Percentiles rank a stretch among this genome's conserved stretches.
These are phyloP conservation scores for Phytophthora boehmeriae DNA, from an alignment of 352 stramenopile species.

Conservation along the genomic window DNA sequence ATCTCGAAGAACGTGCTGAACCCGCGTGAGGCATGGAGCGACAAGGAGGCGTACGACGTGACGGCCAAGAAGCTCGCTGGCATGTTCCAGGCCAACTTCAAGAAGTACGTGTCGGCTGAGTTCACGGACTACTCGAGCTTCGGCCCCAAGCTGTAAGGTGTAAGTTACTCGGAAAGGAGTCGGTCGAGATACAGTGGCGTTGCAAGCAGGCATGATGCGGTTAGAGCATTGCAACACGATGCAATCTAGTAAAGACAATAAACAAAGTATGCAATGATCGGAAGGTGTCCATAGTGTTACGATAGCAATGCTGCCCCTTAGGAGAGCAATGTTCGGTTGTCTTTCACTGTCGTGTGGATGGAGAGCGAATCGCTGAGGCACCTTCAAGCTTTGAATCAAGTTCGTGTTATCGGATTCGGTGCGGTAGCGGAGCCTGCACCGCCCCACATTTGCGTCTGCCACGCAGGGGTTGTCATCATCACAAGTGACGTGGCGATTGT, in stretches of 20 bases:
- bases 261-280: not conserved
- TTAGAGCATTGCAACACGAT: not conserved
- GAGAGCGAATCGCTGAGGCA: conserved; percentile 1
- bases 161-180: conserved; percentile 3
- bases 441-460: not conserved
- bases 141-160: conserved; percentile 87
- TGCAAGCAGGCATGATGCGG: not conserved
- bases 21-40: conserved; percentile 92
- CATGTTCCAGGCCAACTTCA: conserved; percentile 98
- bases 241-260: conserved; percentile 1
- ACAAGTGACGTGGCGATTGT: conserved; percentile 1
- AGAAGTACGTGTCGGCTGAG: conserved; percentile 95
- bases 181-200: not conserved
- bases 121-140: conserved; percentile 96
- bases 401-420: not conserved
- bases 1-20: conserved; percentile 92
- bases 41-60: conserved; percentile 93
- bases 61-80: conserved; percentile 92
- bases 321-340: not conserved
- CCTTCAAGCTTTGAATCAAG: not conserved
- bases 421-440: not conserved
- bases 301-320: not conserved
- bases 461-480: not conserved
- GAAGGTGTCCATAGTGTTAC: not conserved
- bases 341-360: not conserved